Conservation (phyloP, 176 grass and related monocot species). For the Cymbopogon citratus region DNA sequence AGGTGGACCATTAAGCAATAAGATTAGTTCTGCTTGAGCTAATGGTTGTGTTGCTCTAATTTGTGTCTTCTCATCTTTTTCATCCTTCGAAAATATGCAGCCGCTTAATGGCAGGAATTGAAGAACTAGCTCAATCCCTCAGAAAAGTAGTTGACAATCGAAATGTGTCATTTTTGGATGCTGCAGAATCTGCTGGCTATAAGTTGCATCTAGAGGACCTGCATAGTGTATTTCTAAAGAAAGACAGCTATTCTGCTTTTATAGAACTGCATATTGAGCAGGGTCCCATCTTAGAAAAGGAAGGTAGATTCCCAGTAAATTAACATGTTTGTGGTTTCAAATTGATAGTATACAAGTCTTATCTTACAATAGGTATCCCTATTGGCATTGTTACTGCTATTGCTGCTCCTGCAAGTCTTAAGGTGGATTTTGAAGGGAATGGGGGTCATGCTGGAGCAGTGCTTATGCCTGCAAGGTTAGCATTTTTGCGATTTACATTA, state of each 20-base stretch:
- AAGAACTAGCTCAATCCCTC: slow-evolving; percentile 61
- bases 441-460: slow-evolving; percentile 94
- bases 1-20: slow-evolving; percentile 43
- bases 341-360: slow-evolving; percentile 8
- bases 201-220: slow-evolving; percentile 51
- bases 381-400: slow-evolving; percentile 97
- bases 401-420: slow-evolving; percentile 96
- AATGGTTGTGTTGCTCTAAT: neutral
- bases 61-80: slow-evolving; percentile 14
- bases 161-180: slow-evolving; percentile 81
- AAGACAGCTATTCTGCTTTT: slow-evolving; percentile 81
- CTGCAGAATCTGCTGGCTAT: slow-evolving; percentile 77
- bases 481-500: neutral
- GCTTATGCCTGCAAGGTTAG: slow-evolving; percentile 88
- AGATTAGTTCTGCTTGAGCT: neutral
- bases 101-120: slow-evolving; percentile 71
- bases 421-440: slow-evolving; percentile 79
- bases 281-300: slow-evolving; percentile 88
- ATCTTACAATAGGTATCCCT: slow-evolving; percentile 54
- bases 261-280: slow-evolving; percentile 97
- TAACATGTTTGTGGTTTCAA: neutral
- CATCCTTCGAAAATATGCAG: slow-evolving; percentile 51
- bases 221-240: slow-evolving; percentile 57
- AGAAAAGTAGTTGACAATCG: slow-evolving; percentile 63
- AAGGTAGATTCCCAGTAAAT: slow-evolving; percentile 54